Base-by-base conservation (phyloP, 352 stramenopile species). In the Blastocystis sp. region DNA sequence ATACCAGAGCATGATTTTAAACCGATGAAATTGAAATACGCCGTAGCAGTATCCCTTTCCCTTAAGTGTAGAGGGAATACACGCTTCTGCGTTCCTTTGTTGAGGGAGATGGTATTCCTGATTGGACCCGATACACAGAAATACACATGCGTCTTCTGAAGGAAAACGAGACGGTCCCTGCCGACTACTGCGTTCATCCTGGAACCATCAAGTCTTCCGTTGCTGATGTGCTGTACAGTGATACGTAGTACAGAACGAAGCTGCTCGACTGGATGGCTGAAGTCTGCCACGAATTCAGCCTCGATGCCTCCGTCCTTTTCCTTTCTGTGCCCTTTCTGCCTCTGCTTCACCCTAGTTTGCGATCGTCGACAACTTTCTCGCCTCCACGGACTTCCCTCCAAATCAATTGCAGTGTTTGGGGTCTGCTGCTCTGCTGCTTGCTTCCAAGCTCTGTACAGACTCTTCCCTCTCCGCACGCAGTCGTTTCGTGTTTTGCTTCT, bases 361-460 rank as follows among this genome's bases (percentile, higher is more conserved):
- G 4, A 38, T 84, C 54, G 42, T 57, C 61, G 74, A 84, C 28
- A 40, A 62, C n/a, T 84, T 57, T 28, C n/a, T 69, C 2, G 19
- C 34, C 19, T 69, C 38, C 21, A 66, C 21, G 0, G 40, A 62
- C 45, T 19, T 84, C 34, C 42, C 74, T 14, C 2, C n/a, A 3
- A 19, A 48, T 4, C 74, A 52, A n/a, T 42, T 84, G 54, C 74
- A 84, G 28, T 84, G 74, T 84, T 48, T 84, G 11, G 74, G 74
- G 19, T 61, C 74, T n/a, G 54, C 74, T 11, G 74, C 61, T 3
- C 61, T 84, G 0, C 59, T 57, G 2, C n/a, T 69, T 1, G 54
- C 74, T 6, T 66, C 57, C 57, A 84, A 84, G 69, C 28, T 84
- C 24, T 24, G 7, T 6, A 42, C 65, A 42, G 57, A 69, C 42